Conservation (phyloP, 805 yeast genomes). For the Sungouiella thailandica region DNA sequence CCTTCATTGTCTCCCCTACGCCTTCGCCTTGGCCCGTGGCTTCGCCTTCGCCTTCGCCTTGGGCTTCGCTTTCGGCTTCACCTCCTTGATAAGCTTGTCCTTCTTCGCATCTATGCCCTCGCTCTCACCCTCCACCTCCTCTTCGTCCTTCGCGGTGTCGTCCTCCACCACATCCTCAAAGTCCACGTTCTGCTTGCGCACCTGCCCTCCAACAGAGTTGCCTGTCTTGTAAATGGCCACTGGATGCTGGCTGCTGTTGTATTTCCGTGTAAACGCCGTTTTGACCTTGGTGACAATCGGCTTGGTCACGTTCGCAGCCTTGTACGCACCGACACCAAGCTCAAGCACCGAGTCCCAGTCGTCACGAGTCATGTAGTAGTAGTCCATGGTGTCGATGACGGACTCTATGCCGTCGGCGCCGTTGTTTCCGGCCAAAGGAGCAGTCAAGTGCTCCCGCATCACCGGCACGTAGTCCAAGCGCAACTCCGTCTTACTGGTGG, state of each 20-base stretch:
- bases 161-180: conserved; percentile 69
- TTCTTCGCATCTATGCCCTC: conserved; percentile 47
- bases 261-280: conserved; percentile 79
- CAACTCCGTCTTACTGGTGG: conserved; percentile 69
- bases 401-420: conserved; percentile 63
- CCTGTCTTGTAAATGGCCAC: conserved; percentile 78
- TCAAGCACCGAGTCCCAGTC: conserved; percentile 91
- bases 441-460: conserved; percentile 49
- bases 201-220: conserved; percentile 39
- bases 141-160: conserved; percentile 43
- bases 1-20: neutral
- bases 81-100: conserved; percentile 57
- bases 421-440: conserved; percentile 50
- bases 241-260: conserved; percentile 76
- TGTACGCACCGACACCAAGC: conserved; percentile 61
- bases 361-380: conserved; percentile 79
- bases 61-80: conserved; percentile 10
- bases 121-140: conserved; percentile 40
- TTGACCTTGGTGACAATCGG: conserved; percentile 74
- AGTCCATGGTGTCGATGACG: conserved; percentile 72
- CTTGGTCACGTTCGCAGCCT: conserved; percentile 44
- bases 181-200: conserved; percentile 47
- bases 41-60: conserved; percentile 17
- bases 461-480: conserved; percentile 73
- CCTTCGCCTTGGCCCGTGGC: conserved; percentile 20